Percentiles rank a stretch among this genome's conserved stretches.
Conservation (phyloP, 2,329 filamentous ascomycete species). For the Trichoderma harzianum region DNA sequence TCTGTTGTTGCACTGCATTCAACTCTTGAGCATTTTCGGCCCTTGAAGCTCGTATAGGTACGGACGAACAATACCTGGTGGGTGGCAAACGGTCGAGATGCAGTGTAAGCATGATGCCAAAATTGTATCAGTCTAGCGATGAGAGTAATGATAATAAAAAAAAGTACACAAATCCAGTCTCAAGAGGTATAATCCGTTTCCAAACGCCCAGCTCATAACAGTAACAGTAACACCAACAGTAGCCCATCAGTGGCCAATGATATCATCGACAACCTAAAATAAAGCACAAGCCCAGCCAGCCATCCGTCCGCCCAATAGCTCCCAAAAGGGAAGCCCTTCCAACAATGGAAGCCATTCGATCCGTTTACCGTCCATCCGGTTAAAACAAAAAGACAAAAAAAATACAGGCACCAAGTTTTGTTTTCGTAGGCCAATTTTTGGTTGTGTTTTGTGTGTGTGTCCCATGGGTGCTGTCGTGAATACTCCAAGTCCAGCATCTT, state of each 20-base stretch:
- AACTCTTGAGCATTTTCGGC: neutral
- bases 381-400: neutral
- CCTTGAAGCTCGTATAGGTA: neutral
- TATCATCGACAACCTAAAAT: neutral
- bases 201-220: neutral
- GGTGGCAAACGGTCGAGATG: neutral
- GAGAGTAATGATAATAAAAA: neutral
- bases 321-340: neutral
- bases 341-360: neutral
- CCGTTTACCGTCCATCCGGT: neutral
- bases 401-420: neutral
- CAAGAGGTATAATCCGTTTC: neutral
- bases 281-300: neutral
- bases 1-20: neutral
- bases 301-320: neutral
- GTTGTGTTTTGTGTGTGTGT: neutral
- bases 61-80: no score
- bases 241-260: neutral
- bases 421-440: neutral
- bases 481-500: neutral
- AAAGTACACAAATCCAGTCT: neutral
- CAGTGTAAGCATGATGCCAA: neutral
- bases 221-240: neutral
- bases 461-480: neutral
- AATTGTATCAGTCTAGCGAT: neutral